These are phyloP conservation scores for Rubia yunnanensis DNA, from an alignment of 257 asterid genomes.

Conservation along the genomic window DNA sequence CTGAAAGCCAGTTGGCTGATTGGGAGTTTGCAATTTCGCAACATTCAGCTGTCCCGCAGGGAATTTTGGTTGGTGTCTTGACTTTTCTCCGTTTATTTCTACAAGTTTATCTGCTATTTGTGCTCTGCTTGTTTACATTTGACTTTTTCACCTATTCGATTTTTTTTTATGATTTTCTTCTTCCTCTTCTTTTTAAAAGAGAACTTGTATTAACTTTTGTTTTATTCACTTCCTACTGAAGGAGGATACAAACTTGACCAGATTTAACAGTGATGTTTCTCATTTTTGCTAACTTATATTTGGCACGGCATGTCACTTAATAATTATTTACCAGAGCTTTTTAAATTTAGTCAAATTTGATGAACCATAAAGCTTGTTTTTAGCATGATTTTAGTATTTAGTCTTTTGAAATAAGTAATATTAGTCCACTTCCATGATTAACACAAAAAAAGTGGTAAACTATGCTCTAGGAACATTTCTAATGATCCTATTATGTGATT, in stretches of 20 bases:
- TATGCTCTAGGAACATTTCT: conserved; percentile 13
- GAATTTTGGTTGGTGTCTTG: conserved; percentile 31
- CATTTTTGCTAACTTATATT: background rate
- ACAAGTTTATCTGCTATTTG: background rate
- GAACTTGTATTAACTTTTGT: background rate
- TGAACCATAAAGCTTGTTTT: background rate
- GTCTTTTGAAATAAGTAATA: background rate
- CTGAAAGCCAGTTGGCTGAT: conserved; percentile 74
- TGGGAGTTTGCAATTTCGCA: conserved; percentile 95
- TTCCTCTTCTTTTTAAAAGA: background rate
- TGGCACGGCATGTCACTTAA: background rate
- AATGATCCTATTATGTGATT: conserved; percentile 27
- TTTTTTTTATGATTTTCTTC: background rate
- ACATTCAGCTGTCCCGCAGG: conserved; percentile 59
- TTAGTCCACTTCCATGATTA: background rate
- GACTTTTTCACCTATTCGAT: background rate
- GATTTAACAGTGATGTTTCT: background rate
- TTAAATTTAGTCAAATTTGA: background rate
- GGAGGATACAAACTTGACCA: background rate
- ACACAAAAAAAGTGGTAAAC: background rate
- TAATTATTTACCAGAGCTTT: background rate
- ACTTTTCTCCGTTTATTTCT: background rate
- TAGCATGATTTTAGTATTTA: background rate
- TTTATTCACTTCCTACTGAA: background rate
- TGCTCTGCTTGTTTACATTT: background rate